A percentile compares a stretch with the other conserved stretches of the same genome.
These are phyloP conservation scores for Phoma sp. DNA, from an alignment of 2,329 filamentous ascomycete genomes.

Conservation along the genomic window DNA sequence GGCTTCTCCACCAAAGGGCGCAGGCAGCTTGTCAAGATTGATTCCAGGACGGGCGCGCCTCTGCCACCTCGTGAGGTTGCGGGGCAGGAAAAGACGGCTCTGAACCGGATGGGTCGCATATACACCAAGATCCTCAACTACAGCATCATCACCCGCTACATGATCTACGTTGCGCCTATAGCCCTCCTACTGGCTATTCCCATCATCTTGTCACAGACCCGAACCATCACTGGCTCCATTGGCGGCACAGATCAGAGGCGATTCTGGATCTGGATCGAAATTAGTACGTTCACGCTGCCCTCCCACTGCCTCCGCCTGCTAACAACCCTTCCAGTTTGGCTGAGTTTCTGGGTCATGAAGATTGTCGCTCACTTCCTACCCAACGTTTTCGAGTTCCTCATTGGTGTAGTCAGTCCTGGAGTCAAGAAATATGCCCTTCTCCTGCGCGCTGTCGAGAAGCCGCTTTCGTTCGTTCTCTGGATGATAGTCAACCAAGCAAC, in stretches of 20 bases:
- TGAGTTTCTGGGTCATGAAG: conserved; percentile 68
- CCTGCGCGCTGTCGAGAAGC: conserved; percentile 64
- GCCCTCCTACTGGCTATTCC: conserved; percentile 66
- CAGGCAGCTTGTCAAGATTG: conserved; percentile 34
- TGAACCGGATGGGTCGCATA: conserved; percentile 65
- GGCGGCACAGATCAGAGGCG: conserved; percentile 63
- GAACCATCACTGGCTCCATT: conserved; percentile 50
- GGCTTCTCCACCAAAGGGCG: conserved; percentile 48
- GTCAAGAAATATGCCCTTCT: conserved; percentile 69
- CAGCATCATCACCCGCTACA: conserved; percentile 68
- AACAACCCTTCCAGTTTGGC: conserved; percentile 56
- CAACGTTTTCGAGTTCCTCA: conserved; percentile 65
- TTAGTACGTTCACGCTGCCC: conserved; percentile 48
- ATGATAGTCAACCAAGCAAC: conserved; percentile 65
- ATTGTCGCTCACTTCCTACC: conserved; percentile 65
- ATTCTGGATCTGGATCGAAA: conserved; percentile 71
- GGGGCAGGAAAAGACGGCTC: conserved; percentile 57
- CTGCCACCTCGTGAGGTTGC: conserved; percentile 45
- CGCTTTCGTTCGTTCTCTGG: conserved; percentile 67
- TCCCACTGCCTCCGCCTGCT: neutral
- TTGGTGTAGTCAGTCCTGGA: conserved; percentile 68
- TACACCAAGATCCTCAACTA: conserved; percentile 68
- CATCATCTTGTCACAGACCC: conserved; percentile 66
- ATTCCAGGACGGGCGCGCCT: conserved; percentile 41
- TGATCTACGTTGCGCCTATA: conserved; percentile 67